A percentile compares a stretch with the other conserved stretches of the same genome.
These are phyloP conservation scores for Mucor irregularis DNA, from an alignment of 371 early-diverging fungal genomes.

Conservation along the genomic window DNA sequence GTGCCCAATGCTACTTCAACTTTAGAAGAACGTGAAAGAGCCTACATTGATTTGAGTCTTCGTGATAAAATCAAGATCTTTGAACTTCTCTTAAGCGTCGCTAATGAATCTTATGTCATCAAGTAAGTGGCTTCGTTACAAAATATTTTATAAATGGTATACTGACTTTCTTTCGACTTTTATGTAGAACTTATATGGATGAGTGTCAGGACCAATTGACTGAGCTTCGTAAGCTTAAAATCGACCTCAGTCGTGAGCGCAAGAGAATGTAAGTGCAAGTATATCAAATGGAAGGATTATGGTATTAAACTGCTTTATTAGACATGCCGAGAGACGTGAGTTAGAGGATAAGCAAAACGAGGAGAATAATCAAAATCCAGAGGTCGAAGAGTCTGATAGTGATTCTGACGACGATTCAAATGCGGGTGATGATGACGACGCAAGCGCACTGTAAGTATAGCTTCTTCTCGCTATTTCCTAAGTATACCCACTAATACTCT, in stretches of 20 bases:
- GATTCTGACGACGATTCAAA: constrained; percentile 27
- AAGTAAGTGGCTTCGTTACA: constrained; percentile 21
- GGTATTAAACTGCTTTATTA: constrained; percentile 13
- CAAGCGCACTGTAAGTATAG: constrained; percentile 12
- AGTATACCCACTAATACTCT: too few relatives aligned
- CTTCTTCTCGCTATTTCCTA: too few relatives aligned
- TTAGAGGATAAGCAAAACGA: constrained; percentile 34
- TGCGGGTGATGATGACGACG: constrained; percentile 27
- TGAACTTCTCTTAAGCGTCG: constrained; percentile 52
- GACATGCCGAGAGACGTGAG: constrained; percentile 36
- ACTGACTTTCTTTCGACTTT: background rate
- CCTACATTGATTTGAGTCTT: constrained; percentile 43
- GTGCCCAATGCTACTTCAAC: constrained; percentile 42
- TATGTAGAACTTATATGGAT: constrained; percentile 62
- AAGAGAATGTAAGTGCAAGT: constrained; percentile 38
- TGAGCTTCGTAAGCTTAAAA: constrained; percentile 62
- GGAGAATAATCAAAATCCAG: constrained; percentile 14
- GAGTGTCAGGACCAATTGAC: constrained; percentile 67
- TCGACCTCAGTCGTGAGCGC: constrained; percentile 68
- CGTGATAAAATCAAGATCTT: constrained; percentile 53
- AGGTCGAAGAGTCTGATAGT: constrained; percentile 1
- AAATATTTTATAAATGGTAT: background rate
- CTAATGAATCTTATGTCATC: constrained; percentile 46
- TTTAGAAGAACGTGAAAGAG: constrained; percentile 47
- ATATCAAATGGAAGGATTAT: background rate